Evolutionary conservation across 2,329 filamentous ascomycete species (phyloP).

Genomic region (Colletotrichum camelliae): DNA sequence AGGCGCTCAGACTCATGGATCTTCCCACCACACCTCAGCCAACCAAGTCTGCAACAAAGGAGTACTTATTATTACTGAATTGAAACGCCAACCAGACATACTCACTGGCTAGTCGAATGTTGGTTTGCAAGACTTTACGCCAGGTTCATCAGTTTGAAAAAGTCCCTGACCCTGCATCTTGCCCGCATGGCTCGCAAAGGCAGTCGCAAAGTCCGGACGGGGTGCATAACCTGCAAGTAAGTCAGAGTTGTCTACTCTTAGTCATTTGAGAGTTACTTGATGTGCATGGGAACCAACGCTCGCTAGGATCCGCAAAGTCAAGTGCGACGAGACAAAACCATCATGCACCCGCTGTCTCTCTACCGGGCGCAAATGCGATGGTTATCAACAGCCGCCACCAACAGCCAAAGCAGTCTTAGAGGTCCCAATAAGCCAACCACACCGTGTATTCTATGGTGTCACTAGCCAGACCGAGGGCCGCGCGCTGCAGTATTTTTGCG

Average conservation of each 20-base stretch:
- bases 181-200: slow-evolving; percentile 40
- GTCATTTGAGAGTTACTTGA: background rate
- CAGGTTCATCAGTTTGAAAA: background rate
- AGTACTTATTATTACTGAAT: background rate
- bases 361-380: slow-evolving; percentile 63
- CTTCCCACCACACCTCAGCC: background rate
- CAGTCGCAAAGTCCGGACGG: slow-evolving; percentile 51
- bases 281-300: background rate
- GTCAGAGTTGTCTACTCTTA: slow-evolving; percentile 26
- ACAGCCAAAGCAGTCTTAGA: slow-evolving; percentile 24
- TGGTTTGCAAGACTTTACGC: background rate
- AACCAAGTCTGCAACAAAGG: background rate
- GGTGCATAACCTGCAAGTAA: slow-evolving; percentile 61
- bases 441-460: slow-evolving; percentile 18
- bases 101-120: background rate
- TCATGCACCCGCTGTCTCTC: slow-evolving; percentile 57
- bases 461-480: slow-evolving; percentile 18
- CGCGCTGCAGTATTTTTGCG: slow-evolving; percentile 38
- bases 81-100: background rate
- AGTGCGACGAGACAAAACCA: slow-evolving; percentile 63
- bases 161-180: background rate
- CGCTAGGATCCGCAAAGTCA: slow-evolving; percentile 57
- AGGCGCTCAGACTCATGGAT: background rate
- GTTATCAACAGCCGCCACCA: slow-evolving; percentile 42
- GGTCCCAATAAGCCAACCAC: slow-evolving; percentile 10